Evolutionary conservation across 2,329 filamentous ascomycete species (phyloP).

Genomic region (Sodiomyces alkalinus): DNA sequence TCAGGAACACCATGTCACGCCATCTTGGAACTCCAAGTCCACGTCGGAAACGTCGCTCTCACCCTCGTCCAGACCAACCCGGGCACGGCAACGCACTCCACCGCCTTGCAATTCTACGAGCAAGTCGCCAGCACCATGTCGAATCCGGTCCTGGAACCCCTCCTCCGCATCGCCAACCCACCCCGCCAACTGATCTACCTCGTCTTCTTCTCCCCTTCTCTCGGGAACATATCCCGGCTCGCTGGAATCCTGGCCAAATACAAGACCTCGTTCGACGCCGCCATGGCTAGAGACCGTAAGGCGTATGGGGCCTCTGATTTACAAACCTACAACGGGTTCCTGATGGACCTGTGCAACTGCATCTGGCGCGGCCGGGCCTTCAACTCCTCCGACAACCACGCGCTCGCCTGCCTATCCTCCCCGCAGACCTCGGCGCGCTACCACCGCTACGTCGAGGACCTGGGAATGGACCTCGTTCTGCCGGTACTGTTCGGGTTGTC

Average conservation of each 20-base stretch:
- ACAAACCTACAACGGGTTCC: conserved; percentile 62
- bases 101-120: conserved; percentile 57
- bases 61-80: conserved; percentile 41
- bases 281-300: conserved; percentile 30
- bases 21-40: conserved; percentile 26
- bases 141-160: conserved; percentile 30
- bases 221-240: conserved; percentile 50
- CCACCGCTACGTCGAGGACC: conserved; percentile 28
- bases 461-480: conserved; percentile 32
- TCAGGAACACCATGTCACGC: conserved; percentile 17
- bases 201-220: conserved; percentile 50
- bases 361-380: conserved; percentile 67
- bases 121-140: conserved; percentile 40
- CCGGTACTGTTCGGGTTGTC: conserved; percentile 41
- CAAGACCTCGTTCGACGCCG: conserved; percentile 58
- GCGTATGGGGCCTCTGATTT: conserved; percentile 45
- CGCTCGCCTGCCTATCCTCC: conserved; percentile 37
- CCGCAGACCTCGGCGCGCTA: conserved; percentile 27
- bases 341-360: conserved; percentile 79
- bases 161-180: conserved; percentile 53
- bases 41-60: conserved; percentile 40
- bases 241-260: conserved; percentile 56
- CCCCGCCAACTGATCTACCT: conserved; percentile 53
- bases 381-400: conserved; percentile 45
- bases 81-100: conserved; percentile 28